Base-by-base conservation (phyloP, 768 basidiomycete genomes). In the Suillus ampliporus region DNA sequence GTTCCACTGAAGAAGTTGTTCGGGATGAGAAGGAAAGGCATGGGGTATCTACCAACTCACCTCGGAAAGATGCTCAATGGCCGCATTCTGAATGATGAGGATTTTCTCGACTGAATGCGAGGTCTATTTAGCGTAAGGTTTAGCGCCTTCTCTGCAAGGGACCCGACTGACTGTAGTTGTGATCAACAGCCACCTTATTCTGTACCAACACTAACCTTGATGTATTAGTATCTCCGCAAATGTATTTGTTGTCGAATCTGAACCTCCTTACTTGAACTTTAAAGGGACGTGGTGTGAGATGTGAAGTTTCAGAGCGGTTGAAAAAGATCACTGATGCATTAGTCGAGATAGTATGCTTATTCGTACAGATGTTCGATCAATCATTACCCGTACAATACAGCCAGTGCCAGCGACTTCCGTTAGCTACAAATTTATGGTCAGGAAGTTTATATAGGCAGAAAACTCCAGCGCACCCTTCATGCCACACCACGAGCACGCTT, bases 331-430 rank as follows among this genome's bases (percentile, higher is more conserved):
- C 34, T 14, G 34, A 52, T 52, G 11, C 31, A 34, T 34, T 34
- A n/a, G n/a, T 11, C 5, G 11, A 15, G 17, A 19, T 11, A 8
- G 51, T 23, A 44, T 48, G 34, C 40, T 35, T 10, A 44, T 21
- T 80, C 74, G 90, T 58, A 89, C 82, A 47, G 78, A 75, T 68
- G 83, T 77, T 46, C 88, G 81, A 73, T 90, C 89, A 34, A 88
- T 87, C 88, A 90, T 89, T 63, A 87, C 88, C 64, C 95, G 83
- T 66, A 97, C 95, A 75, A 98, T 99, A 74, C 94, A 97, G 2
- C 95, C 97, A 3, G 91, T 93, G 17, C 97, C 96, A 14, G 95
- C 95, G 15, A 91, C 86, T 74, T 98, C 97, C 15, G 95, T 95
- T 74, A 98, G 79, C 95, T 98, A 68, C 5, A 53, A 53, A 5